Conservation (phyloP, 768 basidiomycete species). For the Tricholoma sp. region DNA sequence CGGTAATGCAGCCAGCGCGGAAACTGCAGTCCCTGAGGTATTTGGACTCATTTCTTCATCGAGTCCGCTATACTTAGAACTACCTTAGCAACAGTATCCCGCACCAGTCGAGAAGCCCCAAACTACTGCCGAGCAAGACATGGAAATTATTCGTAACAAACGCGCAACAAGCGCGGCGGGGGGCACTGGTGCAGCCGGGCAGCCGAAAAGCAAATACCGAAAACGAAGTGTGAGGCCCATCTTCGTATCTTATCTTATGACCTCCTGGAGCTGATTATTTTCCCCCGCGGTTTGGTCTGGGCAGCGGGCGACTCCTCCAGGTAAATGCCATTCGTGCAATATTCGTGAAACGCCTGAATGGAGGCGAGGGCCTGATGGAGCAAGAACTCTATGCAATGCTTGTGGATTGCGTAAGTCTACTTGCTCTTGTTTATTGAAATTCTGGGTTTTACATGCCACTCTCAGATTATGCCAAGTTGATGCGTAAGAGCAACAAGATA, state of each 20-base stretch:
- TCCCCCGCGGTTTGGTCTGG: conserved; percentile 27
- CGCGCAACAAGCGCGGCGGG: conserved; percentile 68
- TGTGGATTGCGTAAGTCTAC: conserved; percentile 71
- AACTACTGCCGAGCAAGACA: conserved; percentile 74
- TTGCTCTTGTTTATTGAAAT: conserved; percentile 1
- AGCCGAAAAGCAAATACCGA: conserved; percentile 75
- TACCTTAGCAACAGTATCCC: conserved; percentile 20
- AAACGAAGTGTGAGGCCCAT: conserved; percentile 71
- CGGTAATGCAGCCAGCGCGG: conserved; percentile 24
- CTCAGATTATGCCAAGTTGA: conserved; percentile 76
- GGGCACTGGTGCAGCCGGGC: conserved; percentile 41
- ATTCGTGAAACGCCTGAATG: conserved; percentile 88
- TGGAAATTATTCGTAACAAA: conserved; percentile 80
- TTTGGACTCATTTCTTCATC: background rate
- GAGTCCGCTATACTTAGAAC: background rate
- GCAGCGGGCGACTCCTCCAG: conserved; percentile 80
- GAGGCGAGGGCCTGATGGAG: conserved; percentile 80
- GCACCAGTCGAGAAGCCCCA: conserved; percentile 36
- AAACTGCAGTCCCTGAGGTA: conserved; percentile 29
- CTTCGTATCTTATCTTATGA: conserved; percentile 2
- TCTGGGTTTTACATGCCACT: background rate
- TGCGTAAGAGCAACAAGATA: conserved; percentile 72
- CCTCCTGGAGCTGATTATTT: conserved; percentile 16
- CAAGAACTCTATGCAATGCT: conserved; percentile 79
- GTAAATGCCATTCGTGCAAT: conserved; percentile 85